phyloP scores from a whole-genome alignment of 345 rosid genomes.

The Arabidopsis thaliana region DNA sequence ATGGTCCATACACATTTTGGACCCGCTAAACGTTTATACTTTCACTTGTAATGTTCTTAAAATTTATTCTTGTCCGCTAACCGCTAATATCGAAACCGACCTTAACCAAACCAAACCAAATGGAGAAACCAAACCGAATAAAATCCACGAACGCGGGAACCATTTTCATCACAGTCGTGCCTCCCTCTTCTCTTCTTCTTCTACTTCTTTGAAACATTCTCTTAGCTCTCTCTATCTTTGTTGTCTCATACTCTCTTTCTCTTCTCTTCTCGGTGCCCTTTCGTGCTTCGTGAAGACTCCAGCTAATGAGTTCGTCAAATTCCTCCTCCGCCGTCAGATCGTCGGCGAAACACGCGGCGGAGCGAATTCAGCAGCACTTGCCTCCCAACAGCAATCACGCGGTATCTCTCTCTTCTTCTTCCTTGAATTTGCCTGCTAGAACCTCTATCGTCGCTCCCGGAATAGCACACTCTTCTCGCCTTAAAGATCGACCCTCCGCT shows the following conservation, averaged over 20 bases:
- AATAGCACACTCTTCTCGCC: slow-evolving; percentile 47
- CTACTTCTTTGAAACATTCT: slow-evolving; percentile 19
- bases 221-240: slow-evolving; percentile 11
- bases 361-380: slow-evolving; percentile 46
- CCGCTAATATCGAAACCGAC: no score
- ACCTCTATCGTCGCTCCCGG: slow-evolving; percentile 46
- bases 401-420: slow-evolving; percentile 43
- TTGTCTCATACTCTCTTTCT: not conserved
- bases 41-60: not conserved
- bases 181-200: slow-evolving; percentile 37
- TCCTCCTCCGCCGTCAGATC: slow-evolving; percentile 48
- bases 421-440: slow-evolving; percentile 45
- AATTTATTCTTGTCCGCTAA: not conserved
- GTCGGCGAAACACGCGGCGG: slow-evolving; percentile 49
- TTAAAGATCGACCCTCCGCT: slow-evolving; percentile 50
- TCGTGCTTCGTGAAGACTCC: not conserved
- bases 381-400: slow-evolving; percentile 41
- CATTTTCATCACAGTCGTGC: slow-evolving; percentile 32
- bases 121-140: not conserved
- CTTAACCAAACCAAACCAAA: no score
- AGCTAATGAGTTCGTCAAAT: slow-evolving; percentile 41
- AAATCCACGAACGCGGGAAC: slow-evolving; percentile 56
- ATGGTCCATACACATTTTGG: slow-evolving; percentile 9
- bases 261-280: not conserved
- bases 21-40: not conserved